A percentile compares a stretch with the other conserved stretches of the same genome.
These are phyloP conservation scores for Evansstolkia leycettana DNA, from an alignment of 495 filamentous ascomycete species.

Conservation along the genomic window DNA sequence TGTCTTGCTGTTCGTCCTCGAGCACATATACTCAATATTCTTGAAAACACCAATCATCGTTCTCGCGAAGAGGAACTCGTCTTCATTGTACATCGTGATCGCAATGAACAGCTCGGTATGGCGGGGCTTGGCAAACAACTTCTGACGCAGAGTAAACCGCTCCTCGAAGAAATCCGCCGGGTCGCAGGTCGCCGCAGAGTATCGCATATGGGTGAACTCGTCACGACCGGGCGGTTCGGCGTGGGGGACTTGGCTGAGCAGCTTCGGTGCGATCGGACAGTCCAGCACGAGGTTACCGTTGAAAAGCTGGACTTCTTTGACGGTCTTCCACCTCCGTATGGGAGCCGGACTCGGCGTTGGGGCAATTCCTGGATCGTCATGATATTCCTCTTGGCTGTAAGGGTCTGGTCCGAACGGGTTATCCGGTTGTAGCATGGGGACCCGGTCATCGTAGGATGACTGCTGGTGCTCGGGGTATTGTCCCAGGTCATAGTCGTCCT, in stretches of 20 bases:
- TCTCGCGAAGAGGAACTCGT: conserved; percentile 89
- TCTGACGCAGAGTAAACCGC: conserved; percentile 88
- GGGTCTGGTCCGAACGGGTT: conserved; percentile 48
- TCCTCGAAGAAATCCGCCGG: conserved; percentile 75
- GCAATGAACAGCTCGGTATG: conserved; percentile 97
- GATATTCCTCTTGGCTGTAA: conserved; percentile 28
- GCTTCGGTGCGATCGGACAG: conserved; percentile 84
- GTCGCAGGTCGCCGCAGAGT: conserved; percentile 93
- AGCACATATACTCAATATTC: conserved; percentile 97
- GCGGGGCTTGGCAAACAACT: conserved; percentile 82
- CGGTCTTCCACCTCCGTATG: conserved; percentile 91
- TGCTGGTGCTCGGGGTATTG: conserved; percentile 38
- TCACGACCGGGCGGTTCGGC: conserved; percentile 71
- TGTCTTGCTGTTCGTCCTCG: conserved; percentile 77
- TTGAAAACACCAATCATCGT: conserved; percentile 98
- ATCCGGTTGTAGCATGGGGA: conserved; percentile 47
- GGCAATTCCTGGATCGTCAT: conserved; percentile 23
- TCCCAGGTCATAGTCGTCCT: conserved; percentile 44
- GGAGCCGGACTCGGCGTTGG: conserved; percentile 50
- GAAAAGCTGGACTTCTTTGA: conserved; percentile 95
- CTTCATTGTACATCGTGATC: conserved; percentile 99
- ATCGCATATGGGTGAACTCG: conserved; percentile 98
- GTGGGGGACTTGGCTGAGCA: conserved; percentile 77
- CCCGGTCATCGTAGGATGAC: conserved; percentile 44
- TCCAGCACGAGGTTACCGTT: conserved; percentile 95